These are phyloP conservation scores for Ligustrum vulgare DNA, from an alignment of 257 asterid genomes.

Conservation along the genomic window DNA sequence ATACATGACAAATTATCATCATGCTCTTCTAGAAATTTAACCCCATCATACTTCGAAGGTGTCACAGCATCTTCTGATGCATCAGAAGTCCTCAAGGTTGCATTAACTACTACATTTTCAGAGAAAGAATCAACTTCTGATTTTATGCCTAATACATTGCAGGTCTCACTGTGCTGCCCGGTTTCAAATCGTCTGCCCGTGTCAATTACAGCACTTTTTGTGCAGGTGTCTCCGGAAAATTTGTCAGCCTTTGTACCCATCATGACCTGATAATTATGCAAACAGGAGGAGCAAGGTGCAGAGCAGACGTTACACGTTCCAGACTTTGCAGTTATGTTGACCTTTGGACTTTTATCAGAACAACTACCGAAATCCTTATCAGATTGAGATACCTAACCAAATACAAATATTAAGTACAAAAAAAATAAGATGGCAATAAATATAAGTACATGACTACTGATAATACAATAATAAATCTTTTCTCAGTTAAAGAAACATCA, in stretches of 20 bases:
- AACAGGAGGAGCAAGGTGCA: conserved; percentile 70
- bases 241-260: conserved; percentile 62
- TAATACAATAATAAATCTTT: conserved; percentile 14
- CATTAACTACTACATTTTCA: conserved; percentile 51
- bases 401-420: conserved; percentile 17
- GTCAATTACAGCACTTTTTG: conserved; percentile 35
- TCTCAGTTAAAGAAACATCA: conserved; percentile 10
- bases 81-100: conserved; percentile 47
- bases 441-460: conserved; percentile 2
- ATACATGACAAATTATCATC: conserved; percentile 61
- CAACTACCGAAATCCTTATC: conserved; percentile 29
- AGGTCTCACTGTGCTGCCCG: conserved; percentile 45
- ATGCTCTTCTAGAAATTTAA: conserved; percentile 48
- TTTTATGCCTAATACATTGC: conserved; percentile 44
- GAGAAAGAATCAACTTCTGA: conserved; percentile 53
- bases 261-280: conserved; percentile 45
- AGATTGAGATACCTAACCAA: conserved; percentile 50
- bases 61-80: conserved; percentile 46
- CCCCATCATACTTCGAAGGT: conserved; percentile 44
- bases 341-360: conserved; percentile 38
- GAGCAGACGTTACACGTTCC: conserved; percentile 73
- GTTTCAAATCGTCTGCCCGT: conserved; percentile 34
- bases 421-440: conserved; percentile 7
- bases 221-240: conserved; percentile 58
- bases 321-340: conserved; percentile 33